Evolutionary conservation across 176 grass and related monocot species (phyloP), one percentile per base, ranked within the genome.

Genomic region (Triticum aestivum): DNA sequence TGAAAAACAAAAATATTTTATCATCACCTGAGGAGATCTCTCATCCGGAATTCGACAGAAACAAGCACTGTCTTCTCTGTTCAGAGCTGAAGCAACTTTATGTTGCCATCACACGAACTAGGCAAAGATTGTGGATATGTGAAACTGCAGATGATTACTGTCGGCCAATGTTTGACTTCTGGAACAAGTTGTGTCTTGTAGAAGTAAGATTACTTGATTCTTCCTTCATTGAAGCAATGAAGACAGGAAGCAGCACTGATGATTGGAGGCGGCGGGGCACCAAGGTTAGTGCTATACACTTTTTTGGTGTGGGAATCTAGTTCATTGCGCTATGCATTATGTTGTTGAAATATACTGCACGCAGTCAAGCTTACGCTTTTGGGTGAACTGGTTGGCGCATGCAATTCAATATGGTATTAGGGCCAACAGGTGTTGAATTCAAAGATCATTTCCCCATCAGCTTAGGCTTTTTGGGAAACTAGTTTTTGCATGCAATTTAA

Each of bases 31-130:
- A 86, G 68, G 83, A 84, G 21, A 80, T 63, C 4, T 75, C 91
- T 2, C 87, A 87, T 90, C 89, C 89, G 0, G 85, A 20, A 44
- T 98, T 98, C 2, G 83, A 94, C 21, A 81, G 76, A 75, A 87
- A 88, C 58, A 84, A 66, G 65, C 91, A 95, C 68, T 76, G 81
- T 91, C 87, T 95, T 39, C 86, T 98, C 59, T 98, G 93, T 83
- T 98, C 93, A 73, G 95, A 98, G 83, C 83, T 98, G 75, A 98
- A 98, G 91, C 95, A 98, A 72, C 85, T 98, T 0, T 98, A 98
- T 95, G 95, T 98, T 13, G 95, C 93, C 23, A 92, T 98, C 41
- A 95, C 92, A 17, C 86, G 91, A 51, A 93, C 95, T 47, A 93
- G 83, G 78, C 95, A 98, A 91, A 87, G 95, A 69, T 34, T 98